Conservation (phyloP, 495 filamentous ascomycete genomes). For the Pyronema omphalodes region DNA sequence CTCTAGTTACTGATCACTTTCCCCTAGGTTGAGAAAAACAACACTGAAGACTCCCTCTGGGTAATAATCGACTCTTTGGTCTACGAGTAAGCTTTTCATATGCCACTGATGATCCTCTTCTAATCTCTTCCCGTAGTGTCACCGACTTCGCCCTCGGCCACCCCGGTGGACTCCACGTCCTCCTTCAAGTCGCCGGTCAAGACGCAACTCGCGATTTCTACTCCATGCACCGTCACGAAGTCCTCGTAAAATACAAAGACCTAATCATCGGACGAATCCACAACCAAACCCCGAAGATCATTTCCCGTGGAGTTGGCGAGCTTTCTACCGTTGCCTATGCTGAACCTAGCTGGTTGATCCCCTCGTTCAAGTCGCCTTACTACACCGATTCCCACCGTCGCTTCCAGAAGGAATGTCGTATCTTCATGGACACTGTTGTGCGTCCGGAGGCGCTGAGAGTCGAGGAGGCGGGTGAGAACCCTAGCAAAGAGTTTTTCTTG, state of each 20-base stretch:
- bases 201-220: slow-evolving; percentile 87
- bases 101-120: neutral
- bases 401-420: slow-evolving; percentile 51
- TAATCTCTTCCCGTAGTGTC: slow-evolving; percentile 25
- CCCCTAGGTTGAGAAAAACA: slow-evolving; percentile 51
- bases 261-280: slow-evolving; percentile 60
- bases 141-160: slow-evolving; percentile 85
- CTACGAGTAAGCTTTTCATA: slow-evolving; percentile 39
- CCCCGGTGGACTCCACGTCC: slow-evolving; percentile 90
- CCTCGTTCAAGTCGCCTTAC: slow-evolving; percentile 64
- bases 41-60: slow-evolving; percentile 62
- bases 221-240: slow-evolving; percentile 84
- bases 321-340: slow-evolving; percentile 45
- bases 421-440: slow-evolving; percentile 54
- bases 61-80: slow-evolving; percentile 78
- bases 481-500: slow-evolving; percentile 61
- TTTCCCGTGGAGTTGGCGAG: slow-evolving; percentile 50
- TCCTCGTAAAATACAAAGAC: slow-evolving; percentile 53
- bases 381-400: slow-evolving; percentile 58
- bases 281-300: slow-evolving; percentile 55
- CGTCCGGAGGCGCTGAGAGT: slow-evolving; percentile 60
- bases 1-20: neutral
- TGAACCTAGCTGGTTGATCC: slow-evolving; percentile 53
- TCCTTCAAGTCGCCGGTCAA: slow-evolving; percentile 89
- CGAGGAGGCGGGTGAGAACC: slow-evolving; percentile 55